A percentile compares a stretch with the other conserved stretches of the same genome.
Conservation (phyloP, 352 stramenopile species). For the Phytophthora uliginosa region DNA sequence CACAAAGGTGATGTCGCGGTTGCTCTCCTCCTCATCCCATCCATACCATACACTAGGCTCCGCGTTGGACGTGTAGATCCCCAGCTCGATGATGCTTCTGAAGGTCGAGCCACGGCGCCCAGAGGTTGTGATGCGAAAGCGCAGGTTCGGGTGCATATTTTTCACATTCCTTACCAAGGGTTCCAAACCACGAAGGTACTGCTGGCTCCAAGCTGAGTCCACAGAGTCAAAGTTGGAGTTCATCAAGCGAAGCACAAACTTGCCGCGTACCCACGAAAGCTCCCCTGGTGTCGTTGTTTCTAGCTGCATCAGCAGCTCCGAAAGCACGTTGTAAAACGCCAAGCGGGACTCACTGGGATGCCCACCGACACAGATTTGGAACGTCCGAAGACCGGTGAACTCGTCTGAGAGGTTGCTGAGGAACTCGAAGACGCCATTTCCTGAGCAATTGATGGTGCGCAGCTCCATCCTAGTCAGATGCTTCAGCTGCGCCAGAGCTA, state of each 20-base stretch:
- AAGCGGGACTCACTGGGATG: slow-evolving; percentile 23
- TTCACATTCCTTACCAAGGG: slow-evolving; percentile 36
- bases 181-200: slow-evolving; percentile 45
- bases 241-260: slow-evolving; percentile 47
- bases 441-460: slow-evolving; percentile 48
- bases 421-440: slow-evolving; percentile 47
- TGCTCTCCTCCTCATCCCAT: slow-evolving; percentile 45
- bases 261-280: slow-evolving; percentile 25
- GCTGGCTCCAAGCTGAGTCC: slow-evolving; percentile 43
- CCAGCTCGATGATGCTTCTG: slow-evolving; percentile 45
- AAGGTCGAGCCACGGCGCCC: slow-evolving; percentile 34
- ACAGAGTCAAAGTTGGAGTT: slow-evolving; percentile 43
- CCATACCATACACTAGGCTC: slow-evolving; percentile 51
- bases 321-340: slow-evolving; percentile 49
- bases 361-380: slow-evolving; percentile 26
- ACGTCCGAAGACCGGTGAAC: slow-evolving; percentile 39
- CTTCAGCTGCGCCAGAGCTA: slow-evolving; percentile 43
- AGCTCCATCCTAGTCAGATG: slow-evolving; percentile 44
- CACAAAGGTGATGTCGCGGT: slow-evolving; percentile 37
- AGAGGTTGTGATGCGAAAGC: slow-evolving; percentile 41
- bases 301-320: slow-evolving; percentile 38
- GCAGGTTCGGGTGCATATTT: slow-evolving; percentile 40
- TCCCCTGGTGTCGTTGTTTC: slow-evolving; percentile 15
- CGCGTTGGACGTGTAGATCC: slow-evolving; percentile 43
- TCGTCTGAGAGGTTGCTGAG: slow-evolving; percentile 40